Base-by-base conservation (phyloP, 768 basidiomycete species). In the Lactarius hengduanensis region DNA sequence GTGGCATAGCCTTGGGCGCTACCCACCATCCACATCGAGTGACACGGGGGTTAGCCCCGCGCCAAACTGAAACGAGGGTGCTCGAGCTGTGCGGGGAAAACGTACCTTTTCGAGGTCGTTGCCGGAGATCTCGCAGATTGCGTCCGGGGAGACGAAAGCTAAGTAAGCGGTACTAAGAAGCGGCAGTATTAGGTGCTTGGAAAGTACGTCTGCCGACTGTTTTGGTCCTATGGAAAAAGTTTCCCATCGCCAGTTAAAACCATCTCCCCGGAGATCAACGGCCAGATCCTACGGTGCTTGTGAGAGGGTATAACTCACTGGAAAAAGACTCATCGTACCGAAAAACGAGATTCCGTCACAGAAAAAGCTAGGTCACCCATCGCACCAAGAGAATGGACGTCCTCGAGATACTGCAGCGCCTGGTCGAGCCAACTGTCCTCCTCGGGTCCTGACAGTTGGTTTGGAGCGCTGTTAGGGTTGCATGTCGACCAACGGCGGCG, bases 181-280 rank as follows among this genome's bases (percentile, higher is more conserved):
- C 8, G 91, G 91, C 67, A 88, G 78, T 68, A 92, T 86, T 69
- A 92, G 84, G 71, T 93, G 91, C 69, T 82, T 88, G 67, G 91
- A 92, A 60, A 93, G 80, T 62, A 91, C 78, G 59, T 90, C 88
- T 65, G 91, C 85, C 41, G 90, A 88, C 38, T 76, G 71, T 74
- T 80, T 87, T 73, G 85, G 79, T 9, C 90, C 89, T 43, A 89
- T 73, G 69, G 81, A 83, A 74, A 81, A 83, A 18, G 86, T 82
- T 75, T 92, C 89, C 91, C 91, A 93, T 77, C 83, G 81, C 90
- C 90, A 93, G 78, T 84, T 86, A 76, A 90, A 88, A 10, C 77
- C 74, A 28, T 82, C 81, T 66, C 80, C 83, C 71, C 84, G 83
- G 40, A 92, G 69, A 70, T 83, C 80, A 64, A 91, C 81, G 4